These are phyloP conservation scores for Populus hybrid DNA, from an alignment of 441 rosid species.

Conservation along the genomic window DNA sequence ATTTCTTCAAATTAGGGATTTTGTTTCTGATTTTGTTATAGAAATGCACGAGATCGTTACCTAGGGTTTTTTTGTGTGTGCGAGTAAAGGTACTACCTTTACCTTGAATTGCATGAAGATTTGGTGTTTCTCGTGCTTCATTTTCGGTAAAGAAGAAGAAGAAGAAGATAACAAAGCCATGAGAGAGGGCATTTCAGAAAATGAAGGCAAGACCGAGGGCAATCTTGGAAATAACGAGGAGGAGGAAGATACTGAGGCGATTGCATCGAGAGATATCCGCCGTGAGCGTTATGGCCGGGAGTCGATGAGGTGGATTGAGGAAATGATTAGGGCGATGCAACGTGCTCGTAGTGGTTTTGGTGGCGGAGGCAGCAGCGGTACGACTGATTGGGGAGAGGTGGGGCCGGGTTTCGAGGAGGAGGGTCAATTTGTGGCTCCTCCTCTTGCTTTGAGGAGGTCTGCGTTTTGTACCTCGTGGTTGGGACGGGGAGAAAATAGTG, in stretches of 20 bases:
- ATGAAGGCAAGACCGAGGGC: constrained; percentile 30
- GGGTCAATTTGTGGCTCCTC: constrained; percentile 3
- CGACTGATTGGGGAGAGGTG: not conserved
- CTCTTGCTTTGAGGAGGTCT: constrained; percentile 24
- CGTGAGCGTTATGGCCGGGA: constrained; percentile 18
- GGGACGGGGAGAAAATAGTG: constrained; percentile 60
- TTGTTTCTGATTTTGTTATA: not conserved
- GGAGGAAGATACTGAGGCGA: constrained; percentile 16
- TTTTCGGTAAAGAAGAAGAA: constrained; percentile 42
- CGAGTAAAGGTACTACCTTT: constrained; percentile 11
- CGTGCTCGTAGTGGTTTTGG: constrained; percentile 26
- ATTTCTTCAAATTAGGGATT: constrained; percentile 14
- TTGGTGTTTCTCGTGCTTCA: constrained; percentile 74
- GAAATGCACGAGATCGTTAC: constrained; percentile 54
- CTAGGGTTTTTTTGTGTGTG: constrained; percentile 31
- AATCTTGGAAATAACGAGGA: constrained; percentile 25
- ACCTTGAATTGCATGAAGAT: constrained; percentile 69
- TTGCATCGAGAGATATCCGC: constrained; percentile 11
- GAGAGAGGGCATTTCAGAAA: constrained; percentile 34
- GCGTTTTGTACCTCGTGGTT: constrained; percentile 19
- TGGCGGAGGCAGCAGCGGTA: constrained; percentile 6
- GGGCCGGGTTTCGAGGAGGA: constrained; percentile 17
- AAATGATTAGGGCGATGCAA: constrained; percentile 36
- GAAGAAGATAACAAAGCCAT: constrained; percentile 28
- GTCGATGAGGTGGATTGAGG: constrained; percentile 32